A percentile compares a stretch with the other conserved stretches of the same genome.
Evolutionary conservation across 768 basidiomycete genomes (phyloP).

Genomic region (Dioszegia crocea): DNA sequence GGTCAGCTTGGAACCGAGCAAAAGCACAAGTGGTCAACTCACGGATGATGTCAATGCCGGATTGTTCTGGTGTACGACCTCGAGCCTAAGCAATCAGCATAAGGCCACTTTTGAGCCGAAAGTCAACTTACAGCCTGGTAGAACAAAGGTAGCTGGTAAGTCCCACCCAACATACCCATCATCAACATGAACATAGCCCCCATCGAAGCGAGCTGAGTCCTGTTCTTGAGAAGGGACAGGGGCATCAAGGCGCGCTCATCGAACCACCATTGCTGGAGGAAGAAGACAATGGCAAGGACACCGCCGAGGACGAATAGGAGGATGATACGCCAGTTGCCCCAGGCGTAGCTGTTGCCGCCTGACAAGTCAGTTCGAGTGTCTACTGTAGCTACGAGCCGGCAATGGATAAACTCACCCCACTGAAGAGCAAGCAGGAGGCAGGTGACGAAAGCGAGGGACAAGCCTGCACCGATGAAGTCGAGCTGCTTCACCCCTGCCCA

Average conservation of each 20-base stretch:
- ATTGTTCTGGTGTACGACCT: slow-evolving; percentile 50
- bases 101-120: neutral
- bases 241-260: slow-evolving; percentile 52
- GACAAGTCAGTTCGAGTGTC: neutral
- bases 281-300: slow-evolving; percentile 44
- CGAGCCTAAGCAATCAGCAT: slow-evolving; percentile 31
- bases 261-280: slow-evolving; percentile 47
- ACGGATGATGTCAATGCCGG: slow-evolving; percentile 52
- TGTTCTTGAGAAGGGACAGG: slow-evolving; percentile 43
- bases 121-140: slow-evolving; percentile 23
- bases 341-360: slow-evolving; percentile 53
- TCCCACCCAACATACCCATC: slow-evolving; percentile 37
- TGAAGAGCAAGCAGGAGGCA: slow-evolving; percentile 54
- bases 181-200: slow-evolving; percentile 34
- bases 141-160: slow-evolving; percentile 48
- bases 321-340: slow-evolving; percentile 50
- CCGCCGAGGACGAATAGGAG: slow-evolving; percentile 46
- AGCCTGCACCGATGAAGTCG: slow-evolving; percentile 52
- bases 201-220: slow-evolving; percentile 45
- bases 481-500: slow-evolving; percentile 36
- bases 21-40: too few species aligned
- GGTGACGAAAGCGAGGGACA: slow-evolving; percentile 51
- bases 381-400: neutral
- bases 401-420: slow-evolving; percentile 48
- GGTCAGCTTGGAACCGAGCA: too few species aligned